These are phyloP conservation scores for Gigaspora rosea DNA, from an alignment of 192 early-diverging fungal species.

Conservation along the genomic window DNA sequence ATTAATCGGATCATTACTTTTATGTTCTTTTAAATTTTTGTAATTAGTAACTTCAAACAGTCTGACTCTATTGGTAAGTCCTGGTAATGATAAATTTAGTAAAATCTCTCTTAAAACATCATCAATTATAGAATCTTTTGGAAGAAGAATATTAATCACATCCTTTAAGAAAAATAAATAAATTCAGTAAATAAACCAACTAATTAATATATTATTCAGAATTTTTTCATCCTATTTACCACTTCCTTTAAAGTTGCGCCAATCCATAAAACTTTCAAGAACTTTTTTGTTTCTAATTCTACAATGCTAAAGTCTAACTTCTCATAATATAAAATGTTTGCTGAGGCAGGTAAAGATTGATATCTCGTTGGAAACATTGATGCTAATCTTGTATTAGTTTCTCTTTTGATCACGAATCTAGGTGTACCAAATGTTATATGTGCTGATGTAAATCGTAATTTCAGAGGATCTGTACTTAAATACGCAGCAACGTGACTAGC, in stretches of 20 bases:
- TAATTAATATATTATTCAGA: too few species aligned
- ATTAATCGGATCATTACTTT: slow-evolving; percentile 47
- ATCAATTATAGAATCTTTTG: slow-evolving; percentile 55
- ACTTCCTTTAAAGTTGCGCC: slow-evolving; percentile 69
- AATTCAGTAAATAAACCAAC: too few species aligned
- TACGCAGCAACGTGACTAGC: neutral
- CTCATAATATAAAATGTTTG: slow-evolving; percentile 76
- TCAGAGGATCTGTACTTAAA: slow-evolving; percentile 46
- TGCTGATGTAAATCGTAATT: slow-evolving; percentile 73
- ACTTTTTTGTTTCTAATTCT: slow-evolving; percentile 82
- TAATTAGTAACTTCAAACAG: slow-evolving; percentile 58
- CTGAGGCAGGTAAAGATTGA: slow-evolving; percentile 32
- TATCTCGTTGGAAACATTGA: slow-evolving; percentile 40
- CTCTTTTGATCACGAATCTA: slow-evolving; percentile 36
- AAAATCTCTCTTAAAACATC: slow-evolving; percentile 54
- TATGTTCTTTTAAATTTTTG: slow-evolving; percentile 51
- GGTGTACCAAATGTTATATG: slow-evolving; percentile 28
- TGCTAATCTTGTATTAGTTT: slow-evolving; percentile 36
- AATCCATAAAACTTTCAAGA: slow-evolving; percentile 68
- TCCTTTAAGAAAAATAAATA: neutral
- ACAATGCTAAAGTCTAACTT: slow-evolving; percentile 74
- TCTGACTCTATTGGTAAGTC: slow-evolving; percentile 51
- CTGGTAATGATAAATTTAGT: slow-evolving; percentile 50
- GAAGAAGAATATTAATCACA: slow-evolving; percentile 67
- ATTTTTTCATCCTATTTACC: slow-evolving; percentile 54